A percentile compares a stretch with the other conserved stretches of the same genome.
Conservation (phyloP, 2,329 filamentous ascomycete genomes). For the Clarireedia paspali region DNA sequence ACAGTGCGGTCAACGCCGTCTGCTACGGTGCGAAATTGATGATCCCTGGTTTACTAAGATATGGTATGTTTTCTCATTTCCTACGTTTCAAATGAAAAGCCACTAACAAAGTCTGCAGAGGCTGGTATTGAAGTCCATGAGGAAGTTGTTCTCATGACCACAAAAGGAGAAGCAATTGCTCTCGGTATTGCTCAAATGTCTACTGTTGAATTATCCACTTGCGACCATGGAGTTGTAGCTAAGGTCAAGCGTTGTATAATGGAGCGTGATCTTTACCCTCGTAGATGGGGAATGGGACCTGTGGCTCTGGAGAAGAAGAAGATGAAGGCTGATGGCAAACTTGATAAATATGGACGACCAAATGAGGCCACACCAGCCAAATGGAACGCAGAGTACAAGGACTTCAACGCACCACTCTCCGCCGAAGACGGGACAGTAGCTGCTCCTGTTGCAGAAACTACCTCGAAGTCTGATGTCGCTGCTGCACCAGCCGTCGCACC, state of each 20-base stretch:
- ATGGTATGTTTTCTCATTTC: constrained; percentile 49
- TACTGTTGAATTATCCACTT: constrained; percentile 91
- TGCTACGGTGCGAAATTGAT: constrained; percentile 99
- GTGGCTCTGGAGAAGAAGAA: constrained; percentile 98
- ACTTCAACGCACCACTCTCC: constrained; percentile 57
- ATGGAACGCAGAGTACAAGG: constrained; percentile 90
- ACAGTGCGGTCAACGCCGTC: constrained; percentile 90
- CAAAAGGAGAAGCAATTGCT: constrained; percentile 97
- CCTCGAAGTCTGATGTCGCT: constrained; percentile 32
- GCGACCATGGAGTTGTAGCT: constrained; percentile 94
- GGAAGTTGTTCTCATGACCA: constrained; percentile 96
- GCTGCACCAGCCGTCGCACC: constrained; percentile 32
- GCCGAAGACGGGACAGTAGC: constrained; percentile 29
- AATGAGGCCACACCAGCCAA: constrained; percentile 91
- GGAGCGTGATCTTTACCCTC: constrained; percentile 96
- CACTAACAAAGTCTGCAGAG: constrained; percentile 45
- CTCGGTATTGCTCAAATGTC: constrained; percentile 97
- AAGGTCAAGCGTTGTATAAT: constrained; percentile 99
- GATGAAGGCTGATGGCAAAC: constrained; percentile 94
- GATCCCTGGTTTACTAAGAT: constrained; percentile 91
- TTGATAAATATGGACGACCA: constrained; percentile 91
- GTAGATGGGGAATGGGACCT: constrained; percentile 92
- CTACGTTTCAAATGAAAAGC: background rate
- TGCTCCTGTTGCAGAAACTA: constrained; percentile 35
- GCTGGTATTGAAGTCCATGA: constrained; percentile 87